Conservation (phyloP, 352 stramenopile genomes). For the Pythium pectinolyticum region DNA sequence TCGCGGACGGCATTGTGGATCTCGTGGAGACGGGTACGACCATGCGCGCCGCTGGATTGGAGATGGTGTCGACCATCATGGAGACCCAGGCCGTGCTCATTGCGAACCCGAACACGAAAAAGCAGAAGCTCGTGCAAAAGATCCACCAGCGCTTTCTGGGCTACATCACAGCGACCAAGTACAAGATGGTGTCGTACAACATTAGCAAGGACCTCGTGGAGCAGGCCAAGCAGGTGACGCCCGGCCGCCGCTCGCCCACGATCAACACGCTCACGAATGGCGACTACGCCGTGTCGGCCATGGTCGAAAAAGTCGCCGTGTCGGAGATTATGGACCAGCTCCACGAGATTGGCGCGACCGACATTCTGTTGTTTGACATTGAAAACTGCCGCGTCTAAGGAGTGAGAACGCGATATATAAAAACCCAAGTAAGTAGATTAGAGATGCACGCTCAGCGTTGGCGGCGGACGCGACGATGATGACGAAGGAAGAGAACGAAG, state of each 20-base stretch:
- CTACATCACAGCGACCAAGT: conserved; percentile 96
- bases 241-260: conserved; percentile 92
- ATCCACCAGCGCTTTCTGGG: conserved; percentile 94
- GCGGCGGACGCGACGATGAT: conserved; percentile 1
- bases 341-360: conserved; percentile 92
- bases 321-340: conserved; percentile 96
- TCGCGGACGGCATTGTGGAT: conserved; percentile 98
- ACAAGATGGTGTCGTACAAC: conserved; percentile 99
- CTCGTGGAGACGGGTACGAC: conserved; percentile 98
- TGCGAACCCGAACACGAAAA: conserved; percentile 75
- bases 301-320: conserved; percentile 91
- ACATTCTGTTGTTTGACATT: conserved; percentile 97
- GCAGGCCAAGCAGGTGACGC: conserved; percentile 88
- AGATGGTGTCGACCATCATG: conserved; percentile 94
- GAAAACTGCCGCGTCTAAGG: conserved; percentile 91
- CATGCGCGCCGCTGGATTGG: conserved; percentile 96
- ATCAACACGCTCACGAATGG: conserved; percentile 90
- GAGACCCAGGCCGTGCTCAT: conserved; percentile 92
- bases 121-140: conserved; percentile 74
- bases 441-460: conserved; percentile 19
- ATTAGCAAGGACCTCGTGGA: conserved; percentile 89
- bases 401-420: background rate
- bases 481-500: background rate
- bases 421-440: conserved; percentile 13
- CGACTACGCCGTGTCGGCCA: conserved; percentile 88